These are phyloP conservation scores for Vickermania spadyakhi DNA, from an alignment of 208 protist genomes.

Conservation along the genomic window DNA sequence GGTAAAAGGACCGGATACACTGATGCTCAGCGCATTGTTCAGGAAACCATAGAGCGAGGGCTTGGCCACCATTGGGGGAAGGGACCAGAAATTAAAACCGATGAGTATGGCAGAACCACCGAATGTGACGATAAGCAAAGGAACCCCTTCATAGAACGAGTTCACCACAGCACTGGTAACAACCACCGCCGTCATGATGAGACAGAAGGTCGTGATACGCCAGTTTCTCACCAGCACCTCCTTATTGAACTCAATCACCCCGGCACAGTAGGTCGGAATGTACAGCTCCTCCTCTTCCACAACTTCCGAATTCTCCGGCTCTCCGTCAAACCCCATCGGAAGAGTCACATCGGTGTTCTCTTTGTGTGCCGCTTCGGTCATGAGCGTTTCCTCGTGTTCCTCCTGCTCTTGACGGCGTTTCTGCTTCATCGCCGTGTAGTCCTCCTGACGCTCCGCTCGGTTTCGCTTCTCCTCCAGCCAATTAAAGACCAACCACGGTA, in stretches of 20 bases:
- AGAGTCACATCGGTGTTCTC: slow-evolving; percentile 39
- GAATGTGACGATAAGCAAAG: slow-evolving; percentile 13
- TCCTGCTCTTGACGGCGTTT: not conserved
- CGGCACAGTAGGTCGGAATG: slow-evolving; percentile 10
- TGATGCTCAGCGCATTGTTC: slow-evolving; percentile 30
- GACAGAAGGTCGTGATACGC: slow-evolving; percentile 23
- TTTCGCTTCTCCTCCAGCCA: slow-evolving; percentile 56
- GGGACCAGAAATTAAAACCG: slow-evolving; percentile 17
- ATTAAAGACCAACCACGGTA: slow-evolving; percentile 50
- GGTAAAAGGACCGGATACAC: slow-evolving; percentile 27
- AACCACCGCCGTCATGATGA: slow-evolving; percentile 23
- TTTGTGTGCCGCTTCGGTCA: slow-evolving; percentile 7
- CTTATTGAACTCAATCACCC: slow-evolving; percentile 30
- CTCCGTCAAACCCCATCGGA: slow-evolving; percentile 23
- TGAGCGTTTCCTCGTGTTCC: not conserved
- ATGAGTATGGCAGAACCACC: slow-evolving; percentile 14
- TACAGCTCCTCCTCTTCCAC: not conserved
- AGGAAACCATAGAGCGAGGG: slow-evolving; percentile 36
- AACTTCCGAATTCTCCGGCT: not conserved
- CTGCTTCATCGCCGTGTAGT: slow-evolving; percentile 5
- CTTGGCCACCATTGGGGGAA: slow-evolving; percentile 45
- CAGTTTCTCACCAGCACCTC: slow-evolving; percentile 26
- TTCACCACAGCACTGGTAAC: slow-evolving; percentile 23
- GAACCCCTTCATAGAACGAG: slow-evolving; percentile 18
- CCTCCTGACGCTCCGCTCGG: slow-evolving; percentile 30